These are phyloP conservation scores for Hypomontagnella submonticulosa DNA, from an alignment of 495 filamentous ascomycete genomes.

Conservation along the genomic window DNA sequence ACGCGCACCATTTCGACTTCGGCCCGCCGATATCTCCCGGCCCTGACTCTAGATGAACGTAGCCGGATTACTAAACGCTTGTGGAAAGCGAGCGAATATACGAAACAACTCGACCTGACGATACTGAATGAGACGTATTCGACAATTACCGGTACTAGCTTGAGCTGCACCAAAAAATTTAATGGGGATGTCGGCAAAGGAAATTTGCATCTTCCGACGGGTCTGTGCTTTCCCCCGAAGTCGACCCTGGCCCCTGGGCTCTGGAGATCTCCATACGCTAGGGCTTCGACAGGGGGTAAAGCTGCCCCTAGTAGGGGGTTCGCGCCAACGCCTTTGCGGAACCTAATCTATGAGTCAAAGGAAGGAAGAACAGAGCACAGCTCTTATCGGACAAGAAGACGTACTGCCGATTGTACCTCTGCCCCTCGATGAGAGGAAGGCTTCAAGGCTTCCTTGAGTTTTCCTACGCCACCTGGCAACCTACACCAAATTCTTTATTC, in stretches of 20 bases:
- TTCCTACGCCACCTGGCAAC: too few species aligned
- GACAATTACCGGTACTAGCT: slow-evolving; percentile 3
- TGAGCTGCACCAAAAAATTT: slow-evolving; percentile 36
- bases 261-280: too few species aligned
- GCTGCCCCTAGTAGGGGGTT: too few species aligned
- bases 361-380: background rate
- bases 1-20: slow-evolving; percentile 42
- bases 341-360: slow-evolving; percentile 7
- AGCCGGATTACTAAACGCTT: background rate
- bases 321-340: too few species aligned
- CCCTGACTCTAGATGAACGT: background rate
- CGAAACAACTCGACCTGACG: slow-evolving; percentile 1
- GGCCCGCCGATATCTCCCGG: background rate
- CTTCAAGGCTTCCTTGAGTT: background rate
- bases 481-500: too few species aligned
- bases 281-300: too few species aligned
- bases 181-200: slow-evolving; percentile 42
- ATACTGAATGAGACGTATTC: background rate
- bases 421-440: slow-evolving; percentile 3
- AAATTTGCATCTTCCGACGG: slow-evolving; percentile 46
- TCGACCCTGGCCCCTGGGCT: too few species aligned
- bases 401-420: background rate
- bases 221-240: background rate
- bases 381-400: slow-evolving; percentile 2
- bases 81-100: background rate